A percentile compares a stretch with the other conserved stretches of the same genome.
phyloP scores from a whole-genome alignment of 2,329 filamentous ascomycete species.

The Calonectria fujianensis region DNA sequence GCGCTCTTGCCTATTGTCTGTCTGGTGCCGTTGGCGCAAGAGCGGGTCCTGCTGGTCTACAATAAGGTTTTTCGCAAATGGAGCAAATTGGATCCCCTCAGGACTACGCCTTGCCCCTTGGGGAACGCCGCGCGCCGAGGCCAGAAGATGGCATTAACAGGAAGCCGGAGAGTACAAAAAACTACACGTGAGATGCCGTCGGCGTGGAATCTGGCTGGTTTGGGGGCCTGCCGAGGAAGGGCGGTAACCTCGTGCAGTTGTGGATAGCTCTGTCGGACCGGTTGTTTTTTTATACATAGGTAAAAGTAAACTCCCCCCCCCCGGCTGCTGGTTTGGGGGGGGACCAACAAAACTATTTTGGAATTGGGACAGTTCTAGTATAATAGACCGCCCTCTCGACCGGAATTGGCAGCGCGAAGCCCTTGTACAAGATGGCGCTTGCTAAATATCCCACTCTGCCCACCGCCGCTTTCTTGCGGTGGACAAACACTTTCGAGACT shows the following conservation, averaged over 20 bases:
- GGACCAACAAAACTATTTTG: not conserved
- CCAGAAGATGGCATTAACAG: not conserved
- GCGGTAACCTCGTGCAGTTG: not conserved
- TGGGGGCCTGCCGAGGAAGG: constrained; percentile 19
- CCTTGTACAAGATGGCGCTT: not conserved
- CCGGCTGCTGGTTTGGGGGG: too few species aligned
- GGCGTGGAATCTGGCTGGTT: constrained; percentile 30
- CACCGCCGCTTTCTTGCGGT: not conserved
- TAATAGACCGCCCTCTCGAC: constrained; percentile 10
- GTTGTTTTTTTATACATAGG: not conserved
- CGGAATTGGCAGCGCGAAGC: not conserved
- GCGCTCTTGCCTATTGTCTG: constrained; percentile 1
- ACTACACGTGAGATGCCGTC: constrained; percentile 49
- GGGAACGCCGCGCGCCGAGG: constrained; percentile 51
- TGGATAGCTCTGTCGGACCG: constrained; percentile 13
- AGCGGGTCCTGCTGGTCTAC: constrained; percentile 16
- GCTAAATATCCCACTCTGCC: constrained; percentile 1
- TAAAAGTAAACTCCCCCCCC: constrained; percentile 16
- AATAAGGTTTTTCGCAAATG: constrained; percentile 49
- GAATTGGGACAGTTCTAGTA: not conserved
- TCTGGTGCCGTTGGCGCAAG: not conserved
- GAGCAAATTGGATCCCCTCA: constrained; percentile 33
- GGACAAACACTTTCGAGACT: not conserved
- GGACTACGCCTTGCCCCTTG: constrained; percentile 43
- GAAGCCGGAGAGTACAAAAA: not conserved